phyloP scores from a whole-genome alignment of 768 basidiomycete species.

The Tubosaeta brunneosetosa region DNA sequence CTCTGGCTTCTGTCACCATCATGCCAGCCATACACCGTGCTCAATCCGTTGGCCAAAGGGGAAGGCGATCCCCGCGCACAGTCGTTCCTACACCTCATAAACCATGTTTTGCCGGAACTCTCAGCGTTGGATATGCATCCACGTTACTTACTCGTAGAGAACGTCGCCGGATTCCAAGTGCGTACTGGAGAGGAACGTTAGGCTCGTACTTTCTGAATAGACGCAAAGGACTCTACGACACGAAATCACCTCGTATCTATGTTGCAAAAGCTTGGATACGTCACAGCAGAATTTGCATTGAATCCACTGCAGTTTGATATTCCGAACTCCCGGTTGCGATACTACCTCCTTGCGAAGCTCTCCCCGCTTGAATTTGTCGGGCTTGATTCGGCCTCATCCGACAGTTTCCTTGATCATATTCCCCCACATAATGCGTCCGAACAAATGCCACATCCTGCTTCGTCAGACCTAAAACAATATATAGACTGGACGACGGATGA shows the following conservation, averaged over 20 bases:
- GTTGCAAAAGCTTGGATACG: conserved; percentile 53
- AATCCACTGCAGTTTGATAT: conserved; percentile 77
- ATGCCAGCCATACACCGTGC: conserved; percentile 79
- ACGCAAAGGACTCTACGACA: conserved; percentile 58
- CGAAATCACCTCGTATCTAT: conserved; percentile 50
- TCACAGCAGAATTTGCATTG: conserved; percentile 55
- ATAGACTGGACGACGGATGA: conserved; percentile 9
- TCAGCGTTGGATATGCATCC: conserved; percentile 45
- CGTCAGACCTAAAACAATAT: conserved; percentile 9
- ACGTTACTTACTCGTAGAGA: conserved; percentile 63
- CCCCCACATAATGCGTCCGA: conserved; percentile 39
- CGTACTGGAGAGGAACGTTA: conserved; percentile 6
- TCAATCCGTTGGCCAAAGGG: conserved; percentile 70
- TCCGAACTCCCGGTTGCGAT: conserved; percentile 77
- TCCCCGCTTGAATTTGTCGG: conserved; percentile 37
- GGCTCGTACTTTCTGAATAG: conserved; percentile 6
- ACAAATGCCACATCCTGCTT: not conserved
- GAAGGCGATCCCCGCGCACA: conserved; percentile 67
- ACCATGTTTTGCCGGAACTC: conserved; percentile 57
- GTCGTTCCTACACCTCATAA: conserved; percentile 70
- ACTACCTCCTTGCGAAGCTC: conserved; percentile 70
- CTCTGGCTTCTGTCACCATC: conserved; percentile 80
- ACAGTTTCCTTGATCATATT: conserved; percentile 46
- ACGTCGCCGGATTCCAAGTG: conserved; percentile 83
- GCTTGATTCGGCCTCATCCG: conserved; percentile 12